Conservation (phyloP, 441 rosid species). For the Arabidopsis lyrata region DNA sequence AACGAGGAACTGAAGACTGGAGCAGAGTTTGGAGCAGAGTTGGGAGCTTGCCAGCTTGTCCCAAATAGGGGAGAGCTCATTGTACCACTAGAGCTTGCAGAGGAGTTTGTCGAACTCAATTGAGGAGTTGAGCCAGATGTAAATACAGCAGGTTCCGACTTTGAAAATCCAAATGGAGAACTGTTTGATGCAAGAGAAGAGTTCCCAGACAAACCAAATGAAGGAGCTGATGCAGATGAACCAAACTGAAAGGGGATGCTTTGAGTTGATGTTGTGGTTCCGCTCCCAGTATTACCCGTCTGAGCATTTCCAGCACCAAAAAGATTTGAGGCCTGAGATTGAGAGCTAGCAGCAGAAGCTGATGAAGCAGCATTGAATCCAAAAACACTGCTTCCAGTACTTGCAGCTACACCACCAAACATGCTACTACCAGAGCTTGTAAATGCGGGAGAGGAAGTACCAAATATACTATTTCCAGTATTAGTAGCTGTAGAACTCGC, state of each 20-base stretch:
- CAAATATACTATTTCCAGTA: conserved; percentile 44
- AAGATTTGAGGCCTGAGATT: conserved; percentile 55
- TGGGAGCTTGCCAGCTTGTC: conserved; percentile 65
- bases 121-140: conserved; percentile 61
- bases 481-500: conserved; percentile 33
- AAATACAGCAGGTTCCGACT: conserved; percentile 51
- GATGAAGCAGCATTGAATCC: conserved; percentile 46
- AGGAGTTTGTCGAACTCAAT: conserved; percentile 48
- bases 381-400: conserved; percentile 45
- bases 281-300: conserved; percentile 52
- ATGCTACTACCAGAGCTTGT: conserved; percentile 48
- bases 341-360: conserved; percentile 49
- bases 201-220: conserved; percentile 58
- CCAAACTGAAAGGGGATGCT: conserved; percentile 59
- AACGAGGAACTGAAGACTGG: conserved; percentile 52
- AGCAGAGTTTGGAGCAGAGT: conserved; percentile 43
- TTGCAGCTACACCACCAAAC: conserved; percentile 55
- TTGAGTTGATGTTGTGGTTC: conserved; percentile 57
- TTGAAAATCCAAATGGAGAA: conserved; percentile 56
- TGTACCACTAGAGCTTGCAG: conserved; percentile 54
- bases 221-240: conserved; percentile 55
- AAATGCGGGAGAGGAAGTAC: conserved; percentile 38
- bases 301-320: conserved; percentile 51
- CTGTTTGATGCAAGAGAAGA: conserved; percentile 54
- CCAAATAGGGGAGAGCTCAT: conserved; percentile 53